These are phyloP conservation scores for Smithsoniella earleae DNA, from an alignment of 163 green algal genomes.

Conservation along the genomic window DNA sequence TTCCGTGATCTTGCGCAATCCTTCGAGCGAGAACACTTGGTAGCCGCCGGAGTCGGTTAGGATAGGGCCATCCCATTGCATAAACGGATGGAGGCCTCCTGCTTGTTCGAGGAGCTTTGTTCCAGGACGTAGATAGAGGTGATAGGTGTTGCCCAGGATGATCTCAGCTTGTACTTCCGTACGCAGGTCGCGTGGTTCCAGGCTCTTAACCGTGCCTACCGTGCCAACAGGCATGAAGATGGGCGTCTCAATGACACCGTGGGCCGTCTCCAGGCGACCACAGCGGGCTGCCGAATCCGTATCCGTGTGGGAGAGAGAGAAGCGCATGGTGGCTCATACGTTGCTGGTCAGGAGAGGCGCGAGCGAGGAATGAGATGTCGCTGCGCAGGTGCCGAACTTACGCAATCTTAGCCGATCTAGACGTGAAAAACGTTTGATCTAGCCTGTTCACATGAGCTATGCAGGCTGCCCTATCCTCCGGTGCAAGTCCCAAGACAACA, in stretches of 20 bases:
- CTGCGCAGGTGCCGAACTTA: no score
- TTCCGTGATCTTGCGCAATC: neutral
- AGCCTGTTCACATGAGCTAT: no score
- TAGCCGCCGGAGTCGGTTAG: neutral
- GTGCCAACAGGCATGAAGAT: neutral
- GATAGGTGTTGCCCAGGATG: neutral
- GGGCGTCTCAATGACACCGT: neutral
- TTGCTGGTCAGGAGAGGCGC: no score
- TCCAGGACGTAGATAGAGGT: neutral
- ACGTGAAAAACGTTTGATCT: no score
- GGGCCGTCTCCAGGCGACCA: neutral
- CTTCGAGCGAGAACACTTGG: neutral
- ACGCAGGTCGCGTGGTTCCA: neutral
- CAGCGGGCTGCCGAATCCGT: neutral
- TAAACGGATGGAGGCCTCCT: neutral
- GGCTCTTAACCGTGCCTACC: neutral
- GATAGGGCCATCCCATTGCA: neutral
- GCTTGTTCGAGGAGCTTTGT: neutral
- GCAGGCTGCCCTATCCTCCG: no score
- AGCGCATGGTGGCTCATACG: no score
- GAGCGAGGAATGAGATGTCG: no score
- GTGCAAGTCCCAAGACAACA: no score
- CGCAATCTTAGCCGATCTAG: no score
- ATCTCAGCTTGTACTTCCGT: neutral
- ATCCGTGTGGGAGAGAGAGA: neutral